A percentile compares a stretch with the other conserved stretches of the same genome.
These are phyloP conservation scores for Blastobotrys indianensis DNA, from an alignment of 1,139 yeast genomes.

Conservation along the genomic window DNA sequence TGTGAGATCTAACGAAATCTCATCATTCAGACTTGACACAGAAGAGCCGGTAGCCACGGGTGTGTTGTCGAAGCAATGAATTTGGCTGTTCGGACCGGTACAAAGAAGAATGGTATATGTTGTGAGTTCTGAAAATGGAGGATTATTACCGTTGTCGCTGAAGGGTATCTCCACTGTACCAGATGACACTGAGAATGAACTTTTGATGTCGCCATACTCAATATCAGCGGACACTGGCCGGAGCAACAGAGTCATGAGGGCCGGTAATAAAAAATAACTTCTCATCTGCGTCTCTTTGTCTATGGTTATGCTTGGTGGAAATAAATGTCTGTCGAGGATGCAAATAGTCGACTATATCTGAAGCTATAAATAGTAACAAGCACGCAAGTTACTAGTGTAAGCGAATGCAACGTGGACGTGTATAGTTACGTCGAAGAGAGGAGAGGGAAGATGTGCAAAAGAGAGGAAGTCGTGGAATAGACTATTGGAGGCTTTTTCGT, in stretches of 20 bases:
- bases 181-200: constrained; percentile 48
- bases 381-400: too few species aligned
- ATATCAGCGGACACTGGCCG: constrained; percentile 46
- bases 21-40: constrained; percentile 27
- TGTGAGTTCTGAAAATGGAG: constrained; percentile 42
- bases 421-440: too few species aligned
- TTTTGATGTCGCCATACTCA: constrained; percentile 47
- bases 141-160: constrained; percentile 51
- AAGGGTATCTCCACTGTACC: constrained; percentile 47
- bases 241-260: background rate
- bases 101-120: constrained; percentile 54
- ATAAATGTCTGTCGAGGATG: too few species aligned
- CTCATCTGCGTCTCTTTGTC: background rate
- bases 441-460: too few species aligned
- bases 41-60: constrained; percentile 26
- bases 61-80: constrained; percentile 40
- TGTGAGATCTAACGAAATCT: constrained; percentile 25
- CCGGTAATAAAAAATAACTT: background rate
- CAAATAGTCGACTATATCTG: too few species aligned
- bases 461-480: too few species aligned
- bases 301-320: background rate
- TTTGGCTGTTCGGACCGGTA: constrained; percentile 54
- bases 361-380: too few species aligned
- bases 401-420: too few species aligned
- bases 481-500: too few species aligned